phyloP scores from a whole-genome alignment of 441 rosid genomes.

The Kokia cookei region DNA sequence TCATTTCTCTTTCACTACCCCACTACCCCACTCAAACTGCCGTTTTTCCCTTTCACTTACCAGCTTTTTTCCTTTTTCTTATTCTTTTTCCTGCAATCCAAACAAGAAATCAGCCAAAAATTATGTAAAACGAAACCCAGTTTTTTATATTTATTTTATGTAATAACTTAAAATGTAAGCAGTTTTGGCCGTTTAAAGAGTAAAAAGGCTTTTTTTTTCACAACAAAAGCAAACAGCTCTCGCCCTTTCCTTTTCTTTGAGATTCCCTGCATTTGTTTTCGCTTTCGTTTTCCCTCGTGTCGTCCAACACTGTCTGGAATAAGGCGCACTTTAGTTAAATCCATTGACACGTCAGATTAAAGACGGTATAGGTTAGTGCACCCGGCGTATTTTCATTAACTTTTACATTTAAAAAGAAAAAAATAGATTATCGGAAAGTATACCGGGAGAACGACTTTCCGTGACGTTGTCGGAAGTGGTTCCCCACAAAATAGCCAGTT shows the following conservation, averaged over 20 bases:
- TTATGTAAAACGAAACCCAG: neutral
- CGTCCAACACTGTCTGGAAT: neutral
- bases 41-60: conserved; percentile 3
- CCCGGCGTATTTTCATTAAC: neutral
- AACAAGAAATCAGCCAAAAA: conserved; percentile 22
- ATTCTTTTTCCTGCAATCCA: conserved; percentile 7
- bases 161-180: neutral
- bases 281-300: neutral
- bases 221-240: neutral
- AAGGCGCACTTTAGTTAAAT: neutral
- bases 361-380: conserved; percentile 16
- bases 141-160: neutral
- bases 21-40: conserved; percentile 5
- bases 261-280: neutral
- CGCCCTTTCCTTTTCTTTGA: conserved; percentile 13
- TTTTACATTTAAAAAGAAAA: neutral
- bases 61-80: conserved; percentile 11
- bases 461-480: conserved; percentile 36
- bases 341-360: neutral
- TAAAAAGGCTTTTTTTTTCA: neutral
- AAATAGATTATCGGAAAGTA: conserved; percentile 15
- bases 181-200: conserved; percentile 3
- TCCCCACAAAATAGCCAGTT: conserved; percentile 12
- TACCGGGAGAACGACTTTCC: conserved; percentile 21
- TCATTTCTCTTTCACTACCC: conserved; percentile 7